phyloP scores from a whole-genome alignment of 2,329 filamentous ascomycete species.

The Pseudogymnoascus sp. region DNA sequence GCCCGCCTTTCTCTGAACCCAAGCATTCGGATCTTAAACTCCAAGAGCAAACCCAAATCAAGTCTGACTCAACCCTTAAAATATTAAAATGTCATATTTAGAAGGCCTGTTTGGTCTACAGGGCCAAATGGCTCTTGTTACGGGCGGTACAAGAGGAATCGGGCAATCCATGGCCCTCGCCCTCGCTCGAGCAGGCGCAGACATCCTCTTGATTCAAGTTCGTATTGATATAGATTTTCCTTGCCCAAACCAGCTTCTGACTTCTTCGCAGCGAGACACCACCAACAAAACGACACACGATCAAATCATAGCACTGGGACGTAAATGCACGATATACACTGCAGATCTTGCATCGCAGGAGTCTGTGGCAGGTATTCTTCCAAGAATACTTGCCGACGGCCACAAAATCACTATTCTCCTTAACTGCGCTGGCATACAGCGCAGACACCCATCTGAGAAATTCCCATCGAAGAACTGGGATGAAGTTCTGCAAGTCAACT shows the following conservation, averaged over 20 bases:
- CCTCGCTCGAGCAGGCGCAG: conserved; percentile 32
- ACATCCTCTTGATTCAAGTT: conserved; percentile 33
- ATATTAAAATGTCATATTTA: neutral
- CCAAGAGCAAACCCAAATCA: neutral
- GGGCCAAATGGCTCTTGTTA: conserved; percentile 31
- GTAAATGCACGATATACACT: conserved; percentile 58
- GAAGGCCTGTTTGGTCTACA: conserved; percentile 26
- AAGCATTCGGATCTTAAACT: neutral
- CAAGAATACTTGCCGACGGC: conserved; percentile 51
- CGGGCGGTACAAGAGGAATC: conserved; percentile 32
- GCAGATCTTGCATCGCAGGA: conserved; percentile 56
- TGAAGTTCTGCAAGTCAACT: conserved; percentile 77
- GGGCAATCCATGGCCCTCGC: conserved; percentile 30
- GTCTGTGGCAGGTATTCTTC: conserved; percentile 52
- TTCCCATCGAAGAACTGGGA: conserved; percentile 75
- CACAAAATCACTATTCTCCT: conserved; percentile 54
- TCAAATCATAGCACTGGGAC: conserved; percentile 54
- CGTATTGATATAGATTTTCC: neutral
- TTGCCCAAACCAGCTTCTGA: neutral
- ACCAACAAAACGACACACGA: conserved; percentile 42
- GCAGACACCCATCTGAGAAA: conserved; percentile 63
- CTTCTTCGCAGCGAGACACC: conserved; percentile 21
- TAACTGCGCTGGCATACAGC: conserved; percentile 82
- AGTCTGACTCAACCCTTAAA: neutral
- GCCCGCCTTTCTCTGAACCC: neutral